Evolutionary conservation across 2,329 filamentous ascomycete genomes (phyloP), one percentile per base, ranked within the genome.

Genomic region (Cryphonectria parasitica): DNA sequence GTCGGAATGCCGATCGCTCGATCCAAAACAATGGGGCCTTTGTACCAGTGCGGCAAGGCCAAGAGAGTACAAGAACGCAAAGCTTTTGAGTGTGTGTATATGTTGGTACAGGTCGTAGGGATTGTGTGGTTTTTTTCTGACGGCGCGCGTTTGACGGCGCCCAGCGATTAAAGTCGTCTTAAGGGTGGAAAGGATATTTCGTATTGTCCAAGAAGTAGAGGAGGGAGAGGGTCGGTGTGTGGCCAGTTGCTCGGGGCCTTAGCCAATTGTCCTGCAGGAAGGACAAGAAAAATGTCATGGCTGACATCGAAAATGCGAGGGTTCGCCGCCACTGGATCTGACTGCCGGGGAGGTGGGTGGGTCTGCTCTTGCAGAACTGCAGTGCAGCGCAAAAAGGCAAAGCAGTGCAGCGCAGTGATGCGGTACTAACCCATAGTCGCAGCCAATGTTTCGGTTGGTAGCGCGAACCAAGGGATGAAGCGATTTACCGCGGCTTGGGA

Each of bases 401-500:
- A 8, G 45, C 62, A 36, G 43, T 28, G 49, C 64, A 54, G 45
- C 17, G 45, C 43, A 39, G 49, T 25, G 22, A 39, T 52, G 68
- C 61, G 68, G 68, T 61, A 72, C 68, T 72, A 68, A 62, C 68
- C 66, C 36, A 64, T 64, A 56, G 60, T 63, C 54, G 66, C 68
- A 52, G 68, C 65, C 65, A 43, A 66, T 68, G 68, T 72, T 70
- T 72, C 71, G 71, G 62, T 43, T 69, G 68, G 68, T 66, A 69
- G 68, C 71, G 70, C 69, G 70, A 73, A 73, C 70, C 71, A 71
- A 74, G 73, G 69, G 73, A 75, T 70, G 60, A 64, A 45, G 41
- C 52, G 56, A 68, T 43, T 78, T 79, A 79, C 72, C 77, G 76
- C 54, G 78, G 77, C 76, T 80, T 80, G 41, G 79, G 79, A 69